Base-by-base conservation (phyloP, 768 basidiomycete species). In the Lentinula lateritia region DNA sequence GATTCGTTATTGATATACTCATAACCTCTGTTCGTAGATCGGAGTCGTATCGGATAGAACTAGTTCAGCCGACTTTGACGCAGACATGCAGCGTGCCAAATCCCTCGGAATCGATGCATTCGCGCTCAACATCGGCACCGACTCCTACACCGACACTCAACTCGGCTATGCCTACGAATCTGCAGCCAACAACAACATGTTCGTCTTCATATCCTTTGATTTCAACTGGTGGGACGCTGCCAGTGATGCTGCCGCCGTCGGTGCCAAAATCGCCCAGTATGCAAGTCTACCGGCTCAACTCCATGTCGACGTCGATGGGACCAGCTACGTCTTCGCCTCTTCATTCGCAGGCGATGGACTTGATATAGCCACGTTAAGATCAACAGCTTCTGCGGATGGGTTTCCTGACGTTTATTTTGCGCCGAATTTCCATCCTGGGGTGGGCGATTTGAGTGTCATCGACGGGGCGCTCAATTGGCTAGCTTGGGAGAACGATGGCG, bases 311-410 rank as follows among this genome's bases (percentile, higher is more conserved):
- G 53, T 48, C 20, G 46, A 23, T 23, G 46, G 46, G 18, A 20
- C 20, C 2, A 69, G 70, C 43, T 74, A 75, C 62, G 72, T 70
- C 1, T 73, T 81, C 54, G 76, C 76, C 6, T 77, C 77, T 3
- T 78, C 80, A 0, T 82, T 81, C 65, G 73, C 72, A 52, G 82
- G 75, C 50, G 80, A 82, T 50, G 72, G 73, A 58, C 38, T 68
- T 13, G 52, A 68, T 38, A 63, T 65, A 6, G 45, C 20, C 1
- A 58, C 63, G 0, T 6, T 68, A 5, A 46, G 63, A 13, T 41
- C 62, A 1, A 66, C 64, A 1, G 66, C 66, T 8, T 66, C 64
- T 1, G 23, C 48, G 2, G 38, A 28, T 5, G 42, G 63, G 6
- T 66, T 61, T 23, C 13, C 52, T 3, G 20, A 46, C 7, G 32